Percentiles rank a stretch among this genome's conserved stretches.
These are phyloP conservation scores for Grifola frondosa DNA, from an alignment of 1,284 basidiomycete genomes.

Conservation along the genomic window DNA sequence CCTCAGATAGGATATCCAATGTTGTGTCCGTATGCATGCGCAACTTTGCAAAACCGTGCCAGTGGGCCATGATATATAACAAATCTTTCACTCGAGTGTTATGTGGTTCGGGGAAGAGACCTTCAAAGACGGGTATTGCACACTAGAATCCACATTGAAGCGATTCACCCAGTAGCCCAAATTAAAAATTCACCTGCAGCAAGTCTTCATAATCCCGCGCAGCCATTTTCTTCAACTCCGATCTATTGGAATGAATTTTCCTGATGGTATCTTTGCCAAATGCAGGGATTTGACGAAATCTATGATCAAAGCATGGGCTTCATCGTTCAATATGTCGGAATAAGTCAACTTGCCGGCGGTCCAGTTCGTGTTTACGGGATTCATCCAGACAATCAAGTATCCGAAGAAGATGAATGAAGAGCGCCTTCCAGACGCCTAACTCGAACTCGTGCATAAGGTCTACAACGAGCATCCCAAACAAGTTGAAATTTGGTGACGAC, in stretches of 20 bases:
- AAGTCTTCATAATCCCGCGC: conserved; percentile 30
- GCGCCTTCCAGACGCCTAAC: conserved; percentile 36
- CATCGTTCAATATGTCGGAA: no score
- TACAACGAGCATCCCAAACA: conserved; percentile 28
- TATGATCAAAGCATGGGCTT: no score
- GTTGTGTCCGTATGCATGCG: conserved; percentile 30
- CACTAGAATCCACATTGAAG: conserved; percentile 18
- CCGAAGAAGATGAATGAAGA: conserved; percentile 36
- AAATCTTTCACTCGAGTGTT: conserved; percentile 20
- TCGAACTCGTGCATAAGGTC: conserved; percentile 39
- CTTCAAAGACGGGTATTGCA: conserved; percentile 30
- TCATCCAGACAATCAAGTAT: conserved; percentile 24
- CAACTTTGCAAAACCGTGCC: conserved; percentile 33
- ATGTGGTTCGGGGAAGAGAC: conserved; percentile 23
- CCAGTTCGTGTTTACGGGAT: conserved; percentile 9
- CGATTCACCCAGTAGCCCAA: no score
- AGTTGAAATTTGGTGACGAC: conserved; percentile 19
- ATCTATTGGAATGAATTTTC: conserved; percentile 19
- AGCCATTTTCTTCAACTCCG: conserved; percentile 29
- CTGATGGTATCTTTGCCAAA: conserved; percentile 29
- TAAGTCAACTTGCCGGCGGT: conserved; percentile 19
- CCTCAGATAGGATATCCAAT: conserved; percentile 12
- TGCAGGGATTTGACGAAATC: conserved; percentile 22
- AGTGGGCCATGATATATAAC: conserved; percentile 23
- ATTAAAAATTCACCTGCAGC: conserved; percentile 23